Evolutionary conservation across 1,139 yeast species (phyloP).

Genomic region (Nakaseomyces bracarensis): DNA sequence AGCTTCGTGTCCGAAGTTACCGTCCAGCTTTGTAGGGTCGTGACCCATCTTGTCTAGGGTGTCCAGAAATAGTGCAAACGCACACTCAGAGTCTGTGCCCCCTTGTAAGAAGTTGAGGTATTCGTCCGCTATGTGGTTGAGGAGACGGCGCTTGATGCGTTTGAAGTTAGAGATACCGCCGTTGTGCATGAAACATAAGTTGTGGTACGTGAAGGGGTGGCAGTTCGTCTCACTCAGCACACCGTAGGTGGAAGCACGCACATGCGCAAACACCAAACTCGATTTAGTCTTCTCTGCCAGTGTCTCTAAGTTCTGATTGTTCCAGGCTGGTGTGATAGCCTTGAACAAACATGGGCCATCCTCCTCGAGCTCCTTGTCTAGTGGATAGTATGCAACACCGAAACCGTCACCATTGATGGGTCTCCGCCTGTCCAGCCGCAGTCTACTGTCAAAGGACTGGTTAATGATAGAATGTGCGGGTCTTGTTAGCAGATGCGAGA

Average conservation of each 20-base stretch:
- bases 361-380: slow-evolving; percentile 42
- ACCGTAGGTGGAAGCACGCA: slow-evolving; percentile 92
- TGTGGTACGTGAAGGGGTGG: slow-evolving; percentile 85
- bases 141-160: slow-evolving; percentile 61
- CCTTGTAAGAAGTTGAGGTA: slow-evolving; percentile 81
- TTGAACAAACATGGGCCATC: slow-evolving; percentile 76
- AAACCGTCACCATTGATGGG: slow-evolving; percentile 98
- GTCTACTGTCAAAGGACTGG: slow-evolving; percentile 85
- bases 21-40: slow-evolving; percentile 47
- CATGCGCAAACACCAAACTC: slow-evolving; percentile 83
- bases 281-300: slow-evolving; percentile 83
- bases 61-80: slow-evolving; percentile 82
- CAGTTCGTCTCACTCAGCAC: slow-evolving; percentile 90
- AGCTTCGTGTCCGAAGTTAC: slow-evolving; percentile 47
- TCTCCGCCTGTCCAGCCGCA: slow-evolving; percentile 75
- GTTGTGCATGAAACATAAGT: slow-evolving; percentile 93
- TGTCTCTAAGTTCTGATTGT: slow-evolving; percentile 79
- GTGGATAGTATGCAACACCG: slow-evolving; percentile 88
- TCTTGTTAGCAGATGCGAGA: slow-evolving; percentile 79
- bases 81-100: slow-evolving; percentile 91
- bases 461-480: slow-evolving; percentile 97
- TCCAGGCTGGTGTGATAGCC: slow-evolving; percentile 98
- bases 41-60: slow-evolving; percentile 66
- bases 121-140: slow-evolving; percentile 67
- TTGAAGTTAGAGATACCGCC: slow-evolving; percentile 78